Evolutionary conservation across 345 rosid genomes (phyloP).

Genomic region (Eutrema yunnanense): DNA sequence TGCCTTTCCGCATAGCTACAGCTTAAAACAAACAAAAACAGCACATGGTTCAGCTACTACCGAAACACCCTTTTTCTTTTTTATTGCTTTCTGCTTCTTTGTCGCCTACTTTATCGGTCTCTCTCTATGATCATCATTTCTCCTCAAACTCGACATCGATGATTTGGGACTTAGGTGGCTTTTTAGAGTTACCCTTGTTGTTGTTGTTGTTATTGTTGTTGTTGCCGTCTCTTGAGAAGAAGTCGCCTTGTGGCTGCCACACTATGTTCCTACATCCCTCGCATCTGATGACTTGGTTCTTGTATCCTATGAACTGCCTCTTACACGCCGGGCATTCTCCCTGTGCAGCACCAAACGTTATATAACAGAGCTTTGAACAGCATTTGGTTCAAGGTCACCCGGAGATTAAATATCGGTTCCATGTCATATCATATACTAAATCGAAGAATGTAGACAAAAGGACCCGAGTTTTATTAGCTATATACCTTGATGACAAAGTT

Average conservation of each 20-base stretch:
- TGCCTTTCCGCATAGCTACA: background rate
- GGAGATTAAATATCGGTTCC: background rate
- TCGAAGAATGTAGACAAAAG: background rate
- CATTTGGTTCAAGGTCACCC: background rate
- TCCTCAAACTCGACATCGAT: conserved; percentile 94
- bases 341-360: conserved; percentile 29
- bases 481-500: conserved; percentile 83
- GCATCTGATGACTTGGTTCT: conserved; percentile 71
- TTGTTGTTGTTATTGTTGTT: conserved; percentile 33
- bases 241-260: conserved; percentile 84
- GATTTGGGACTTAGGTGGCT: conserved; percentile 48
- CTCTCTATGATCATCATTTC: conserved; percentile 37
- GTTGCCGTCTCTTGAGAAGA: conserved; percentile 47
- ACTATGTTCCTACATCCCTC: conserved; percentile 80
- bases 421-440: background rate
- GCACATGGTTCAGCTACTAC: background rate
- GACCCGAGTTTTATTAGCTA: background rate
- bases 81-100: background rate
- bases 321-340: conserved; percentile 95
- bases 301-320: conserved; percentile 79
- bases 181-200: conserved; percentile 26
- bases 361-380: background rate
- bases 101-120: background rate
- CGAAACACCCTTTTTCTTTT: background rate
- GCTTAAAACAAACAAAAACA: conserved; percentile 7